Conservation (phyloP, 2,329 filamentous ascomycete genomes). For the Penicillium sp. region DNA sequence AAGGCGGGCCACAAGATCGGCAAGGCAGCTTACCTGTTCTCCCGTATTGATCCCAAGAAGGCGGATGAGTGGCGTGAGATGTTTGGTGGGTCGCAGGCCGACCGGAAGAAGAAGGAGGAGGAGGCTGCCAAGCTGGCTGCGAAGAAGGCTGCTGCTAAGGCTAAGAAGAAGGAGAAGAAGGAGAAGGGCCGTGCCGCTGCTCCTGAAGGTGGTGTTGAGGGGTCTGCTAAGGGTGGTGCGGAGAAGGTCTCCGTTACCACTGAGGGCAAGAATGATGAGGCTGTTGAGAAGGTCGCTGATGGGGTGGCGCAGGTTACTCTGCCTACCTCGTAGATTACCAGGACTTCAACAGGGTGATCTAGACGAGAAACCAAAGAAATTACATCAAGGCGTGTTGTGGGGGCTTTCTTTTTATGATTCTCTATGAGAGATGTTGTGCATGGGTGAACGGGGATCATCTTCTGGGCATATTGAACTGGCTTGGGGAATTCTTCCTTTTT, state of each 20-base stretch:
- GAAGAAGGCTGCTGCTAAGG: constrained; percentile 39
- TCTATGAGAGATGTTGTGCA: constrained; percentile 6
- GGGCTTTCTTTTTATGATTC: background rate
- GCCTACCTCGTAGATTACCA: constrained; percentile 34
- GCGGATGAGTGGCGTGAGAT: constrained; percentile 76
- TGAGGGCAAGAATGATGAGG: constrained; percentile 31
- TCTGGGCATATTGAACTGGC: constrained; percentile 4
- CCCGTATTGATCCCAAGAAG: constrained; percentile 77
- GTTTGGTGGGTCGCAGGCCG: constrained; percentile 65
- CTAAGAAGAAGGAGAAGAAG: constrained; percentile 35
- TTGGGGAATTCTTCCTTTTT: constrained; percentile 2
- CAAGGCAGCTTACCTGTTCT: constrained; percentile 75
- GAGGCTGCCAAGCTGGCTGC: constrained; percentile 42
- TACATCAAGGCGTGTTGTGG: constrained; percentile 4
- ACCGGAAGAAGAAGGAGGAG: constrained; percentile 67
- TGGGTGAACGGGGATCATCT: constrained; percentile 1
- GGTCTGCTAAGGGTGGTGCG: constrained; percentile 35
- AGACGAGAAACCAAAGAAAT: background rate
- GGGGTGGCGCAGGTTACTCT: constrained; percentile 44
- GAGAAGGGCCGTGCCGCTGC: constrained; percentile 30
- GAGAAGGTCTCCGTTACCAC: constrained; percentile 24
- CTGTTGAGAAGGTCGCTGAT: constrained; percentile 41
- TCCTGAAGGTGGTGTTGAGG: constrained; percentile 34
- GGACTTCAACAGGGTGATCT: background rate
- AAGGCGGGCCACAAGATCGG: constrained; percentile 76